Evolutionary conservation across 345 rosid species (phyloP), one percentile per base, ranked within the genome.

Genomic region (Ricinus communis): DNA sequence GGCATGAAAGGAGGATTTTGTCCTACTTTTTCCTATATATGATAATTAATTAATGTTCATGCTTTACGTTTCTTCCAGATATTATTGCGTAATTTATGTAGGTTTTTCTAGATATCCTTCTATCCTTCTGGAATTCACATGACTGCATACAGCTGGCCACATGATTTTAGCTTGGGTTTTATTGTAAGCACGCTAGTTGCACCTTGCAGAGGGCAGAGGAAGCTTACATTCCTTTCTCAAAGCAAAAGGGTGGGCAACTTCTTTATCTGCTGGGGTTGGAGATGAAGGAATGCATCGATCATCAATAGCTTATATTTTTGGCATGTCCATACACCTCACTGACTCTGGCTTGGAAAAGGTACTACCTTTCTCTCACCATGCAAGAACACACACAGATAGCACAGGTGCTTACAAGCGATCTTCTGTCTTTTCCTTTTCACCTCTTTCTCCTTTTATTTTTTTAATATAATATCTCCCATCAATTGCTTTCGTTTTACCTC

Each of bases 311-410:
- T 95, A 92, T 81, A 82, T 90, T 38, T 95, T 95, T 85, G 79
- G 83, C 84, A 85, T 92, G 93, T 87, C 97, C 61, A 87, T 95
- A 68, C 82, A 82, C 81, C 90, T 95, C 67, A 92, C 99, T 61
- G 91, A 95, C 83, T 90, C 82, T 71, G 99, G 99, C 74, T 82
- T 95, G 82, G 97, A 84, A 76, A 87, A 88, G 92, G 98, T 93
- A 77, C 13, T 10, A 1, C 18, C 38, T 18, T 18, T 33, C 41
- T 33, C 41, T 21, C 30, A 53, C 57, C 57, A 25, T 59, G n/a
- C 27, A 0, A 8, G n/a, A 6, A 13, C 47, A 52, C n/a, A 12
- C 33, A 21, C 46, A 43, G 43, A 3, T n/a, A n/a, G n/a, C 67
- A 10, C 16, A 40, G 3, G 8, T 22, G 21, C 30, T 62, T 46